phyloP scores from a whole-genome alignment of 1,284 basidiomycete genomes.

The Peniophora sp. region DNA sequence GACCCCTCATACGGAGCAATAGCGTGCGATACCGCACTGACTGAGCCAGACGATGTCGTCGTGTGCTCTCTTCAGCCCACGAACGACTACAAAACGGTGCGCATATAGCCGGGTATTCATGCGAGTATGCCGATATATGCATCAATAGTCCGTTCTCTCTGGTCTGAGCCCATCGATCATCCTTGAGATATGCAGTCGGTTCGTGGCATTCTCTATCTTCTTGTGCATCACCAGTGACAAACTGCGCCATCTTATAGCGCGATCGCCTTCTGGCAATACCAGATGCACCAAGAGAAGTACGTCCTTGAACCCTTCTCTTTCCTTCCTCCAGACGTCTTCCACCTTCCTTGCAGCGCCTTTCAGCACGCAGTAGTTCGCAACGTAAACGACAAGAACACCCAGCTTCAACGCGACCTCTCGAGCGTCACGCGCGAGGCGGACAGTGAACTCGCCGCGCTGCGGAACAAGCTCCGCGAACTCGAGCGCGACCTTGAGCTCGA shows the following conservation, averaged over 20 bases:
- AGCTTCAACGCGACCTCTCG: conserved; percentile 73
- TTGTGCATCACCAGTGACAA: background rate
- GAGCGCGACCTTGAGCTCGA: conserved; percentile 76
- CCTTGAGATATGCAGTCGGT: conserved; percentile 75
- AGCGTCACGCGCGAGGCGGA: conserved; percentile 79
- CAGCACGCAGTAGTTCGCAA: conserved; percentile 74
- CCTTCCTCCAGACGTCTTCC: background rate
- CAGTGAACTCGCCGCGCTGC: conserved; percentile 64
- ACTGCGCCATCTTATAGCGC: conserved; percentile 34
- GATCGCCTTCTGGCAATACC: conserved; percentile 84
- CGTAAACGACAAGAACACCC: conserved; percentile 71
- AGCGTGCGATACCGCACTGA: conserved; percentile 75
- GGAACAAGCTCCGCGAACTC: conserved; percentile 60
- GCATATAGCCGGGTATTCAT: conserved; percentile 25
- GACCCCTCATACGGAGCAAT: conserved; percentile 8
- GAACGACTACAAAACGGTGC: conserved; percentile 76
- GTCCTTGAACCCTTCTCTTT: background rate
- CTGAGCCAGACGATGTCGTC: conserved; percentile 82
- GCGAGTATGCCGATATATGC: conserved; percentile 2
- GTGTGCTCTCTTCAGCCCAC: conserved; percentile 74
- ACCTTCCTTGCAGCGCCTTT: conserved; percentile 46
- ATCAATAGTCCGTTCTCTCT: conserved; percentile 68
- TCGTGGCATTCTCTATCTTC: conserved; percentile 14
- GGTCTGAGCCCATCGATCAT: conserved; percentile 66
- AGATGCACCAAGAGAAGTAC: conserved; percentile 75